These are phyloP conservation scores for Cutaneotrichosporon sp. DNA, from an alignment of 1,284 basidiomycete genomes.

Conservation along the genomic window DNA sequence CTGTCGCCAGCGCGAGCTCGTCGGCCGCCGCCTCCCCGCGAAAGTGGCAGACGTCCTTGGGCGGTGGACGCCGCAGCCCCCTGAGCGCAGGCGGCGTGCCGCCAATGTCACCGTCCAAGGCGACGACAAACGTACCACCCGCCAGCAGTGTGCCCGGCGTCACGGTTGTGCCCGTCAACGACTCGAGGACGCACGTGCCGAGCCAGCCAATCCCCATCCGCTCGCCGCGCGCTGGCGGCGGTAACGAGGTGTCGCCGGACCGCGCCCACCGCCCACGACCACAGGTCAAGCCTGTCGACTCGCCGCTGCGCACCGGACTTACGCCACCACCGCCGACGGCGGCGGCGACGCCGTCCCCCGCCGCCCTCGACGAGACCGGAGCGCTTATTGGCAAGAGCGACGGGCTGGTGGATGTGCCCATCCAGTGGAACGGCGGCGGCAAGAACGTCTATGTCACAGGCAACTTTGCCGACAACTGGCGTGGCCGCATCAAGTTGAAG, in stretches of 20 bases:
- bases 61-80: background rate
- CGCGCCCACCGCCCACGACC: slow-evolving; percentile 11
- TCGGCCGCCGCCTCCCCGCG: background rate
- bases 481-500: slow-evolving; percentile 52
- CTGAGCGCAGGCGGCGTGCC: background rate
- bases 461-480: slow-evolving; percentile 57
- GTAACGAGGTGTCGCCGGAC: slow-evolving; percentile 1
- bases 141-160: slow-evolving; percentile 6
- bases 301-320: slow-evolving; percentile 17
- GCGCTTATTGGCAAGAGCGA: slow-evolving; percentile 17
- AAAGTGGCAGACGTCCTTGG: slow-evolving; percentile 12
- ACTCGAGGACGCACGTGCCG: slow-evolving; percentile 16
- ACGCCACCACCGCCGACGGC: slow-evolving; percentile 30
- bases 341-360: slow-evolving; percentile 27
- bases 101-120: slow-evolving; percentile 24
- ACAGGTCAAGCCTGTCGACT: slow-evolving; percentile 16
- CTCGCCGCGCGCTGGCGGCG: slow-evolving; percentile 10
- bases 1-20: background rate
- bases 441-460: slow-evolving; percentile 55
- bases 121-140: background rate
- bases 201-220: slow-evolving; percentile 21
- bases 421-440: slow-evolving; percentile 49
- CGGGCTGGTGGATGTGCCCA: slow-evolving; percentile 39
- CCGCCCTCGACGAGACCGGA: background rate
- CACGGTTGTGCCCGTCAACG: slow-evolving; percentile 20